phyloP scores from a whole-genome alignment of 176 grass and related monocot genomes.

The Hsuehochloa calcarea region DNA sequence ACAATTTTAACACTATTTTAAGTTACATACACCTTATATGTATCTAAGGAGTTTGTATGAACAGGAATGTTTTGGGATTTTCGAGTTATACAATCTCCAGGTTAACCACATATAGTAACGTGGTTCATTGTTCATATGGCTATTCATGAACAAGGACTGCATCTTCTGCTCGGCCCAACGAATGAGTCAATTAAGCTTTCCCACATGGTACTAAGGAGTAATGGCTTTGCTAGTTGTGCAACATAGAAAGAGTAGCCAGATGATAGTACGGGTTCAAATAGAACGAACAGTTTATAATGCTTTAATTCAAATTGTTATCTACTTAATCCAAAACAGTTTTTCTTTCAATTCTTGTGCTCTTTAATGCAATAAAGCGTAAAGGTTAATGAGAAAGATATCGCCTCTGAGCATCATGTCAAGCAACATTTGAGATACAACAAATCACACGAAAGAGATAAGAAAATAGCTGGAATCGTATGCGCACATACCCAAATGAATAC shows the following conservation, averaged over 20 bases:
- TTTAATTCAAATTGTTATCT: not conserved
- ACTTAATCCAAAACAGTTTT: not conserved
- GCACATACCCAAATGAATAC: not conserved
- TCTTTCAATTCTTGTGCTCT: not conserved
- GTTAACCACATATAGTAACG: no score
- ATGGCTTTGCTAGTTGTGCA: not conserved
- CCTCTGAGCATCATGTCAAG: not conserved
- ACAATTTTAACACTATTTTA: not conserved
- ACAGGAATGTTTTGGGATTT: not conserved
- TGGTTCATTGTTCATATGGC: no score
- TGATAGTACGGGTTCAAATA: not conserved
- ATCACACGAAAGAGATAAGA: not conserved
- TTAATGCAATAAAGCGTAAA: not conserved
- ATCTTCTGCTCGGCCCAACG: no score
- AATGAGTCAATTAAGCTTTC: not conserved
- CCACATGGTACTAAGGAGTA: not conserved
- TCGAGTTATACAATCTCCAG: not conserved
- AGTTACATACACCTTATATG: not conserved
- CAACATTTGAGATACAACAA: not conserved
- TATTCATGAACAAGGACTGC: no score
- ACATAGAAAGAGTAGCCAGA: not conserved
- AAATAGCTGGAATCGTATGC: not conserved
- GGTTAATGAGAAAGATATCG: not conserved
- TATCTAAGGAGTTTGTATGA: not conserved
- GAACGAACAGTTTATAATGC: not conserved